Evolutionary conservation across 1,284 basidiomycete genomes (phyloP), one percentile per base, ranked within the genome.

Genomic region (Tylopilus sp.): DNA sequence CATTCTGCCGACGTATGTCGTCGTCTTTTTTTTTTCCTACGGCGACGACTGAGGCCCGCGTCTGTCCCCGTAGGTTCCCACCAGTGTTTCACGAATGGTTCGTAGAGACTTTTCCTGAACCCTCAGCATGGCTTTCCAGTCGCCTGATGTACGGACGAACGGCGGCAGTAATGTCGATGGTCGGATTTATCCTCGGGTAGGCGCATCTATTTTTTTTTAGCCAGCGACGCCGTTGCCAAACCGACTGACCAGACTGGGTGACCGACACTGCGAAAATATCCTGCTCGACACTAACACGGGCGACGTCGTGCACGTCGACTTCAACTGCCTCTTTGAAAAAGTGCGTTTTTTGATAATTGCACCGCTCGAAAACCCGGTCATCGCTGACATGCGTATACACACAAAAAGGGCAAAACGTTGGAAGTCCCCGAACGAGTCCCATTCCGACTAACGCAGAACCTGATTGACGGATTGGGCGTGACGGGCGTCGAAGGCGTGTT

Each of bases 61-160:
- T 33, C 2, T 12, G 5, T 18, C 13, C 31, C 19, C 26, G 11
- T 49, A 92, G 84, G 44, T 91, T 78, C 63, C 82, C 86, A 0
- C 87, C 93, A 0, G 84, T 98, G 4, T 95, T 99, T 66, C 92
- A 97, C 61, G 92, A 97, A 58, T 99, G 97, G 96, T 99, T 99
- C 69, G 72, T 97, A 38, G 88, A 92, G 60, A 95, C 89, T 0
- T 99, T 98, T 73, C 95, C 97, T 0, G 97, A 99, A 62, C 96
- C 97, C 0, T 86, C 89, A 0, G 89, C 91, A 0, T 99, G 97
- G 97, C 77, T 99, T 26, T 82, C 87, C 3, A 91, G 89, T 63
- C 84, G 97, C 23, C 73, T 92, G 52, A 79, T 85, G 3, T 99
- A 96, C 64, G 86, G 83, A 13, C 79, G 96, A 37, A 98, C 97